Evolutionary conservation across 2,329 filamentous ascomycete genomes (phyloP), one percentile per base, ranked within the genome.

Genomic region (Lecanicillium sp.): DNA sequence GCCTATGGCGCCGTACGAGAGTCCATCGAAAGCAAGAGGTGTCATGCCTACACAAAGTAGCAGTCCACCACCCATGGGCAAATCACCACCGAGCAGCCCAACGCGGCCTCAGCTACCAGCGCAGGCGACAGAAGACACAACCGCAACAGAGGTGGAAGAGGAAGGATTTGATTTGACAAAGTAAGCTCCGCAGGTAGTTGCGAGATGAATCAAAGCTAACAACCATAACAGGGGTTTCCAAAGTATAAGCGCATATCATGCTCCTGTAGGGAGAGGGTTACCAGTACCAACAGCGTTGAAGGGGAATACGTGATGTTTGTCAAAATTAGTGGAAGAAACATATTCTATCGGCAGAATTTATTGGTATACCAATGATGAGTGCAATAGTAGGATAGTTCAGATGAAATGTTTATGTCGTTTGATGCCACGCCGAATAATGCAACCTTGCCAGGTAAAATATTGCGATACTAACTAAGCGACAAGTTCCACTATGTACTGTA

Each of bases 231-330:
- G 78, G 66, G 81, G 81, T 0, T 84, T 84, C 55, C 80, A 83
- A 60, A 83, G 76, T 53, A 84, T 84, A 44, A 77, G 78, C 24
- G 74, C 78, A 1, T 84, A 79, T 52, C 80, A 84, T 54, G 76
- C 78, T 32, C 74, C 73, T 1, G 70, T 75, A 9, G 66, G 70
- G n/a, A 65, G 68, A 36, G 72, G 73, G 3, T 60, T 72, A 33
- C 62, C 71, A 24, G 67, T 75, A 46, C 65, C 67, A 17, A 68
- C 62, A 23, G 66, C 70, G 5, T 59, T 71, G 49, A 65, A 67
- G 42, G 62, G 64, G 12, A 67, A 60, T 24, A 60, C 53, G 27
- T 62, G 45, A 59, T 35, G n/a, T 15, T 15, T 43, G 19, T 17
- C 24, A 21, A 21, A 19, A 3, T 9, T 20, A 17, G 20, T 9